Evolutionary conservation across 495 filamentous ascomycete species (phyloP).

Genomic region (Xeromyces bisporus): DNA sequence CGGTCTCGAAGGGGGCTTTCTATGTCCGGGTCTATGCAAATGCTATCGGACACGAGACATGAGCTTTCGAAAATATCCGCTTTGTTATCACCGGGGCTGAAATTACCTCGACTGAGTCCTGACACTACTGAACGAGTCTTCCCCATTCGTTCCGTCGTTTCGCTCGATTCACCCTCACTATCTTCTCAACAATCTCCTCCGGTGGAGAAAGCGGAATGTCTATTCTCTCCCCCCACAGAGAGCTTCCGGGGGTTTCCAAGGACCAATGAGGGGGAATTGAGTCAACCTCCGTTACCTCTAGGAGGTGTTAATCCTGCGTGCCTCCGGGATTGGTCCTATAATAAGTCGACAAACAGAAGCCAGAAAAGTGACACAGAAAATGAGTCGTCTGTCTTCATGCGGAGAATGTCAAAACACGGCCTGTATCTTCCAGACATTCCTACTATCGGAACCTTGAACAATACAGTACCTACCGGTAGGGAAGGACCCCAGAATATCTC

Average conservation of each 20-base stretch:
- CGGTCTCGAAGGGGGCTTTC: background rate
- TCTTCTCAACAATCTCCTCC: conserved; percentile 9
- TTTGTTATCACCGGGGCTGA: conserved; percentile 1
- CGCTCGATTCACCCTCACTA: conserved; percentile 38
- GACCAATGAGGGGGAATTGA: background rate
- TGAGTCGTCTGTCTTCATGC: background rate
- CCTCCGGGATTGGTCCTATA: background rate
- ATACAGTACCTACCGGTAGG: background rate
- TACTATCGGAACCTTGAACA: background rate
- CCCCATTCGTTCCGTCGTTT: conserved; percentile 68
- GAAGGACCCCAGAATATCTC: background rate
- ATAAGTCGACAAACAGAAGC: background rate
- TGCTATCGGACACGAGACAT: background rate
- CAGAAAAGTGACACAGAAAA: background rate
- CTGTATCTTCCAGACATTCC: background rate
- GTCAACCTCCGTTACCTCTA: background rate
- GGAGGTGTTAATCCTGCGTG: background rate
- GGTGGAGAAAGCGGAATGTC: conserved; percentile 7
- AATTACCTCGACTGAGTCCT: conserved; percentile 3
- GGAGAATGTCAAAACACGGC: background rate
- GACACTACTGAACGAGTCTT: conserved; percentile 52
- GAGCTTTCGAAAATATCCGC: conserved; percentile 1
- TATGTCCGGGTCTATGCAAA: conserved; percentile 1
- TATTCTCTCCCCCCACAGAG: conserved; percentile 8
- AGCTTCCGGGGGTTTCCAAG: background rate